Base-by-base conservation (phyloP, 495 filamentous ascomycete genomes). In the Podospora tetraspora region DNA sequence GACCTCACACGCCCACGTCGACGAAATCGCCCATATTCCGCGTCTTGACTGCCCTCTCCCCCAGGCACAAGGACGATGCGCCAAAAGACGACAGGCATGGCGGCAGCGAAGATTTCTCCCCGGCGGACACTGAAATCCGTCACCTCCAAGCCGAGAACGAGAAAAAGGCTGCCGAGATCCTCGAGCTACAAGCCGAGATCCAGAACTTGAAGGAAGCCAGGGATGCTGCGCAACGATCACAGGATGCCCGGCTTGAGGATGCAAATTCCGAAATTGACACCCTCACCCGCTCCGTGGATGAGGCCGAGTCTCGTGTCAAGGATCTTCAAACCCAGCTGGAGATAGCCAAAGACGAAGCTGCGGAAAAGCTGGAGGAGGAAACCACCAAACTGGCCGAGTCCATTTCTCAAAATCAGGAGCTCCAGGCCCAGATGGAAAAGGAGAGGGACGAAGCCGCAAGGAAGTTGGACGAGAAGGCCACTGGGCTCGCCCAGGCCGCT, bases 91-190 rank as follows among this genome's bases (percentile, higher is more conserved):
- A 85, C 62, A 78, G 82, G 6, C 82, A 79, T 57, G 91, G 13
- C 61, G 79, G 81, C 6, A 83, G 79, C 61, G 92, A 94, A 72
- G 92, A 97, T 24, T 89, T 97, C 78, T 97, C 97, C 79, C 95
- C 92, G 8, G 96, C 92, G 57, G 87, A 92, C 68, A 81, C 85
- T 34, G 89, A 93, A 73, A 84, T 93, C 32, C 83, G 85, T 37
- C 81, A 82, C 22, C 84, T 94, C 21, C 90, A 90, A 71, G 76
- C 79, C 11, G 86, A 91, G 64, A 77, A 91, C 21, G 84, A 84
- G 25, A 83, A 78, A 57, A 81, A 82, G 66, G 66, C 71, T 12
- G 80, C 79, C 32, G 76, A 82, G 56, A 77, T 83, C 16, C 64
- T 75, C 1, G 76, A 78, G 23, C 75, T 84, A 16, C 69, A 72